Evolutionary conservation across 495 filamentous ascomycete genomes (phyloP), one percentile per base, ranked within the genome.

Genomic region (Daldinia decipiens): DNA sequence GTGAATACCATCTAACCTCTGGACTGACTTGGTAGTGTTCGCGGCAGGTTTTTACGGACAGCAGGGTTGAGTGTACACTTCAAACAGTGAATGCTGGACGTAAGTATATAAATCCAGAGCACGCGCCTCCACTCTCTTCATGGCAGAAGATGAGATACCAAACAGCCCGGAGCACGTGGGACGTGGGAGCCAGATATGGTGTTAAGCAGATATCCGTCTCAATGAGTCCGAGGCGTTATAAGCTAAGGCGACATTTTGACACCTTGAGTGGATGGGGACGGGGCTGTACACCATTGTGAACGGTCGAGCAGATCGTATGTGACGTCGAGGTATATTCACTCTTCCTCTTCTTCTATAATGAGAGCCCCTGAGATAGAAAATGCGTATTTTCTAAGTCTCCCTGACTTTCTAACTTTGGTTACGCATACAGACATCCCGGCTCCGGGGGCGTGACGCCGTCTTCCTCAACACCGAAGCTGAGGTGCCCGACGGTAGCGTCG

Each of bases 391-490:
- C 19, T 8, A 24, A 51, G 9, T 24, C 31, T 2, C n/a, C n/a
- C n/a, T 5, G 32, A 8, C 8, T 26, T 17, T 19, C 40, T 19
- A 50, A 21, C 24, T 8, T 17, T 31, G 9, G 24, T 65, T 34
- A 72, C 21, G 65, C 70, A 50, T 73, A 73, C 12, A 9, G 59
- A 15, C 34, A 26, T 15, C 62, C 66, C 12, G 27, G 19, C n/a
- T 31, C 62, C 36, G 71, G 66, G 0, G 62, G 32, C 45, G 31
- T n/a, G 11, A 70, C 61, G n/a, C 60, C 45, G 31, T 73, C 71
- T 17, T 73, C 62, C 57, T 70, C 57, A 45, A 73, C 66, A 27
- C 65, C 71, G n/a, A 73, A 73, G 39, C 71, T 54, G 29, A 70
- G 66, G 39, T 66, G 66, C 27, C 43, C 66, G 12, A 63, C 60